These are phyloP conservation scores for Meyerozyma smithsonii DNA, from an alignment of 1,139 yeast species.

Conservation along the genomic window DNA sequence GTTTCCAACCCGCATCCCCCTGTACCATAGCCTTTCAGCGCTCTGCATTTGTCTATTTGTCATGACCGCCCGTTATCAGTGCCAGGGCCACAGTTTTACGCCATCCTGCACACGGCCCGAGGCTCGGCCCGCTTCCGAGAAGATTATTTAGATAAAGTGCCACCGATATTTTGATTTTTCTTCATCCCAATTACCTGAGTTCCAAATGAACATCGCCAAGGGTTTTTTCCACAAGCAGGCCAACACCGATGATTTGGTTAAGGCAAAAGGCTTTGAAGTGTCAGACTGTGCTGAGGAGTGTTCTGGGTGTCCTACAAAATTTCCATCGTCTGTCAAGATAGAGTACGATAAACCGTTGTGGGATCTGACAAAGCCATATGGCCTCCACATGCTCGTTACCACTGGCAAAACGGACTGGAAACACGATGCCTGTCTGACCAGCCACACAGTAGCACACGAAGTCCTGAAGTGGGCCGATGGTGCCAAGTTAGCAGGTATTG, in stretches of 20 bases:
- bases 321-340: slow-evolving; percentile 54
- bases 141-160: slow-evolving; percentile 1
- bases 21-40: too few species aligned
- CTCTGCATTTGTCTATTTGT: neutral
- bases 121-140: slow-evolving; percentile 1
- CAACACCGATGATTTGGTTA: neutral
- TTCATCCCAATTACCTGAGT: neutral
- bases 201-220: neutral
- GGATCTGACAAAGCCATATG: slow-evolving; percentile 66
- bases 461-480: slow-evolving; percentile 45
- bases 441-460: slow-evolving; percentile 47
- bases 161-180: neutral
- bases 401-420: slow-evolving; percentile 86
- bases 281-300: slow-evolving; percentile 47
- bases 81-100: neutral
- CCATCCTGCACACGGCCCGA: slow-evolving; percentile 1
- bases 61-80: neutral
- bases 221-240: neutral
- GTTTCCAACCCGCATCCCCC: too few species aligned
- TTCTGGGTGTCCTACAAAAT: slow-evolving; percentile 44
- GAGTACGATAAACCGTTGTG: slow-evolving; percentile 53
- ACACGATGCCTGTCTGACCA: slow-evolving; percentile 61
- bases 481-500: slow-evolving; percentile 15
- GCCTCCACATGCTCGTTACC: slow-evolving; percentile 69
- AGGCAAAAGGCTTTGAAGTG: slow-evolving; percentile 34